Evolutionary conservation across 1,284 basidiomycete genomes (phyloP).

Genomic region (Pascua guehoae): DNA sequence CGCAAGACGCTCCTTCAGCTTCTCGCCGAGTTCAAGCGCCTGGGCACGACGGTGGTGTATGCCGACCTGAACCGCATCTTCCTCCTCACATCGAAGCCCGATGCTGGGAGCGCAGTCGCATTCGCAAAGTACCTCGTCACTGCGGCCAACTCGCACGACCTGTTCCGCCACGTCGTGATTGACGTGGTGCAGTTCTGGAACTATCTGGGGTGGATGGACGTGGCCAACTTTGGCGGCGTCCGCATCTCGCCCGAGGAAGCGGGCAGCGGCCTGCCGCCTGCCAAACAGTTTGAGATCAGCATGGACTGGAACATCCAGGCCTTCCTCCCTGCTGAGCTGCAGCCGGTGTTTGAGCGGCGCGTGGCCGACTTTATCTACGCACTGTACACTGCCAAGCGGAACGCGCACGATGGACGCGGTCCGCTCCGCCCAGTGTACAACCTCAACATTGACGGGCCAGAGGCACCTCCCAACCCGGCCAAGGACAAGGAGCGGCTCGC

Average conservation of each 20-base stretch:
- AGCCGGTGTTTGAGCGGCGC: conserved; percentile 69
- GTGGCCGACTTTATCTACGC: conserved; percentile 84
- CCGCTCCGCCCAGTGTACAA: conserved; percentile 73
- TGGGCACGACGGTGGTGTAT: conserved; percentile 89
- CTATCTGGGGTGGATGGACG: conserved; percentile 92
- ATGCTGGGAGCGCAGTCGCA: conserved; percentile 85
- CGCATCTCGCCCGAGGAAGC: conserved; percentile 63
- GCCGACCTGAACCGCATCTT: conserved; percentile 92
- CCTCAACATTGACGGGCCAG: conserved; percentile 48
- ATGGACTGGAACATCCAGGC: conserved; percentile 94
- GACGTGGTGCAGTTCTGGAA: conserved; percentile 90
- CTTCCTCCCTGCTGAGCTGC: conserved; percentile 82
- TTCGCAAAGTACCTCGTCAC: conserved; percentile 93
- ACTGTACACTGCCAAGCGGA: conserved; percentile 71
- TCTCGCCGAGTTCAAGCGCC: conserved; percentile 90
- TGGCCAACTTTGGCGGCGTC: conserved; percentile 87
- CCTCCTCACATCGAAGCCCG: conserved; percentile 88
- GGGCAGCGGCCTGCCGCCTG: conserved; percentile 25
- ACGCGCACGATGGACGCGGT: conserved; percentile 57
- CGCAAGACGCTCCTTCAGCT: conserved; percentile 96
- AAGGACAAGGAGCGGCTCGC: conserved; percentile 68
- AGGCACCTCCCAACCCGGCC: conserved; percentile 57
- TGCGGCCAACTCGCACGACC: conserved; percentile 88
- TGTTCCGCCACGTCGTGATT: conserved; percentile 91
- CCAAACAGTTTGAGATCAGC: conserved; percentile 56